Conservation (phyloP, 768 basidiomycete species). For the Exsudoporus frostii region DNA sequence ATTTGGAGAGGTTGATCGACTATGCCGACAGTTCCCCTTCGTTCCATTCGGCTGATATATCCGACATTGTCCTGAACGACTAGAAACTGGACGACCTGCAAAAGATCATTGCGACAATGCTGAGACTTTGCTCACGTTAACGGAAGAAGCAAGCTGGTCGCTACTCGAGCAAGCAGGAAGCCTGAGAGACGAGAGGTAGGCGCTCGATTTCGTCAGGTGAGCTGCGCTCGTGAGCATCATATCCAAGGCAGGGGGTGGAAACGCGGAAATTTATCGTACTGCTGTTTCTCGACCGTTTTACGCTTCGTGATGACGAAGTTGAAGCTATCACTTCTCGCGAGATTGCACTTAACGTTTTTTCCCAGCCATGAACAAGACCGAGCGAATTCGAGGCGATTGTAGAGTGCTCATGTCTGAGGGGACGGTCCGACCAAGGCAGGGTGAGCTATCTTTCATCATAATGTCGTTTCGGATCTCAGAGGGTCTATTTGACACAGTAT, state of each 20-base stretch:
- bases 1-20: constrained; percentile 87
- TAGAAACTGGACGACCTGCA: constrained; percentile 87
- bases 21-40: constrained; percentile 38
- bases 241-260: constrained; percentile 61
- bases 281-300: constrained; percentile 83
- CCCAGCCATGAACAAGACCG: constrained; percentile 81
- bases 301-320: constrained; percentile 68
- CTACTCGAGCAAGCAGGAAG: constrained; percentile 82
- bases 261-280: constrained; percentile 70
- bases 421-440: constrained; percentile 75
- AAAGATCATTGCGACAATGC: constrained; percentile 80
- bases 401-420: constrained; percentile 80
- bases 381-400: constrained; percentile 80
- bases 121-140: constrained; percentile 68
- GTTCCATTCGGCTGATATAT: background rate
- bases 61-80: background rate
- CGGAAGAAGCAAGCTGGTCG: constrained; percentile 72
- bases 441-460: constrained; percentile 35
- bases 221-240: background rate
- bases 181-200: constrained; percentile 69
- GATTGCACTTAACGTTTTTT: constrained; percentile 79
- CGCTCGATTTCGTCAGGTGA: background rate
- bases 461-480: background rate
- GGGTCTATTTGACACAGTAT: constrained; percentile 43
- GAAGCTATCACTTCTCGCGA: constrained; percentile 77